These are phyloP conservation scores for Golubevia sp. DNA, from an alignment of 1,284 basidiomycete species.

Conservation along the genomic window DNA sequence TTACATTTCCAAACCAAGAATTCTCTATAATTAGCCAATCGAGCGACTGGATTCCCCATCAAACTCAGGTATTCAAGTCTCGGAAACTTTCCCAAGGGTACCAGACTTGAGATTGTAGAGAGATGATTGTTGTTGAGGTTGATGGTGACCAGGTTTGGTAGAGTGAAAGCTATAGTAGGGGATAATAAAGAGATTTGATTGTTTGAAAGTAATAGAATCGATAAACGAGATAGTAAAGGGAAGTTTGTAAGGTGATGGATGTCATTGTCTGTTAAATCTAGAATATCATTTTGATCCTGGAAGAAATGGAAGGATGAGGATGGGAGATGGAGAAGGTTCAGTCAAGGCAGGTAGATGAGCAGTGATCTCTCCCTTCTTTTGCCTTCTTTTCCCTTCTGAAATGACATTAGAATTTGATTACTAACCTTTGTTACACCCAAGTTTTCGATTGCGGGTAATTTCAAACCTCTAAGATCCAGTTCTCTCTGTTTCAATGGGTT, in stretches of 20 bases:
- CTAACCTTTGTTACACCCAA: conserved; percentile 89
- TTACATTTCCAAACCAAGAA: conserved; percentile 70
- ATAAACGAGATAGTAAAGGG: conserved; percentile 77
- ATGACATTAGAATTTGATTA: no score
- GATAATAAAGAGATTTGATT: conserved; percentile 85
- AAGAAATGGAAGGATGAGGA: background rate
- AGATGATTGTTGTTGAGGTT: conserved; percentile 63
- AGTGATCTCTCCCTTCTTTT: background rate
- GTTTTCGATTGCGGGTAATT: conserved; percentile 98
- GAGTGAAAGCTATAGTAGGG: conserved; percentile 75
- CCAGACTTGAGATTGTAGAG: conserved; percentile 77
- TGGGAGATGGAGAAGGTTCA: background rate
- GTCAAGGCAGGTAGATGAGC: background rate
- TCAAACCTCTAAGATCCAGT: conserved; percentile 93
- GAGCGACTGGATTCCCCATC: conserved; percentile 85
- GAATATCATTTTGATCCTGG: conserved; percentile 89
- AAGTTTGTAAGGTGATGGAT: conserved; percentile 85
- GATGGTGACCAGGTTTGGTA: conserved; percentile 81
- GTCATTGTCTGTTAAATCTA: conserved; percentile 96
- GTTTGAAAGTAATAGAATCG: conserved; percentile 80
- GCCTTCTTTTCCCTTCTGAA: no score
- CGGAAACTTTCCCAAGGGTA: conserved; percentile 78
- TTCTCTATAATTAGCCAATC: conserved; percentile 95
- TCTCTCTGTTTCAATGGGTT: conserved; percentile 93
- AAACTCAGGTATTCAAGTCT: conserved; percentile 81